These are phyloP conservation scores for Juglanconis oblonga DNA, from an alignment of 2,329 filamentous ascomycete genomes.

Conservation along the genomic window DNA sequence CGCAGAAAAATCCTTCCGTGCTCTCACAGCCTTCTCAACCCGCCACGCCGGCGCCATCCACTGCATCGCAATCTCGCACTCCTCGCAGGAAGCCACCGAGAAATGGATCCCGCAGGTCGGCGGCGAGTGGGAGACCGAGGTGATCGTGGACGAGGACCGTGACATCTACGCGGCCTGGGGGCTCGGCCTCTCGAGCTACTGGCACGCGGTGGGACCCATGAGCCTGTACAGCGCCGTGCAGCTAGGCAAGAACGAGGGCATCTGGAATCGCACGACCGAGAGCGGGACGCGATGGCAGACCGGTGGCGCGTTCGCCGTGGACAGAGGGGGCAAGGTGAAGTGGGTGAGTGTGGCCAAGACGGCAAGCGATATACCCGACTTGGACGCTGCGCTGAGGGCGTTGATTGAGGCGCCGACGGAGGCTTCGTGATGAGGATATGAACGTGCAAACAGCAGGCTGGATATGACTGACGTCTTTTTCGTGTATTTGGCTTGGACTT, in stretches of 20 bases:
- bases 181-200: conserved; percentile 56
- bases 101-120: conserved; percentile 55
- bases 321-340: conserved; percentile 47
- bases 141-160: conserved; percentile 60
- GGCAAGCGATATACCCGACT: conserved; percentile 53
- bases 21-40: conserved; percentile 50
- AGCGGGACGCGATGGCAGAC: conserved; percentile 69
- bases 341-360: conserved; percentile 48
- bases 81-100: conserved; percentile 48
- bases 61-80: conserved; percentile 64
- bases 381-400: conserved; percentile 40
- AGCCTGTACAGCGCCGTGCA: conserved; percentile 56
- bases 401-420: conserved; percentile 16
- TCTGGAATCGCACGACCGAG: conserved; percentile 64
- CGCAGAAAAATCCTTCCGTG: conserved; percentile 64
- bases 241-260: conserved; percentile 59
- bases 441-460: not conserved
- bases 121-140: conserved; percentile 54
- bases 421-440: not conserved
- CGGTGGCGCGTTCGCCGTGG: conserved; percentile 61
- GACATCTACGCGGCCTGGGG: conserved; percentile 65
- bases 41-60: conserved; percentile 45
- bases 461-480: not conserved
- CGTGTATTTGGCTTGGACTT: not conserved
- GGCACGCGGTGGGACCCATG: conserved; percentile 60